Conservation (phyloP, 139 green algal genomes). For the Ettlia oleoabundans region DNA sequence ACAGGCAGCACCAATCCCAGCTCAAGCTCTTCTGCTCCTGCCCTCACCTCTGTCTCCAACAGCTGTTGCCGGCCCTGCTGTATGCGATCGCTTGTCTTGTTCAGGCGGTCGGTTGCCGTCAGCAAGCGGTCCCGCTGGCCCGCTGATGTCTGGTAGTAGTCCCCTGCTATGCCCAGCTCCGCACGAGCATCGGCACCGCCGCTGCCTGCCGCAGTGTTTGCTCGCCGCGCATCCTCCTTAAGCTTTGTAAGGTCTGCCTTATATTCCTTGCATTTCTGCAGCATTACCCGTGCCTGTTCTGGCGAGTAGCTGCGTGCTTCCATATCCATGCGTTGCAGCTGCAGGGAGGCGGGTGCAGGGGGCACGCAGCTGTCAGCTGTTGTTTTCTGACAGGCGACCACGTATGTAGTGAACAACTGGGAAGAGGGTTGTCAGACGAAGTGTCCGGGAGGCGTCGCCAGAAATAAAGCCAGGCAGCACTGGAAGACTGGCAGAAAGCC, state of each 20-base stretch:
- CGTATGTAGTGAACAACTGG: too few species aligned
- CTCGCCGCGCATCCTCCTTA: slow-evolving; percentile 50
- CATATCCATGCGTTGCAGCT: slow-evolving; percentile 97
- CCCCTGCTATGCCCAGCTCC: slow-evolving; percentile 82
- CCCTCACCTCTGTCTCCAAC: slow-evolving; percentile 82
- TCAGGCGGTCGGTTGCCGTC: slow-evolving; percentile 74
- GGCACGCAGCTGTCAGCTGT: too few species aligned
- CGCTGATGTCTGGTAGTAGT: slow-evolving; percentile 77
- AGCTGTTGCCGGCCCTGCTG: slow-evolving; percentile 82
- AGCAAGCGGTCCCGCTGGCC: slow-evolving; percentile 88
- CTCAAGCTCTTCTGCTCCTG: neutral
- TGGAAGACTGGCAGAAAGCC: neutral
- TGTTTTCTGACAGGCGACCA: too few species aligned
- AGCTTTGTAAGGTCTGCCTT: slow-evolving; percentile 84
- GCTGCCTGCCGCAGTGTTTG: neutral
- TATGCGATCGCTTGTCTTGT: slow-evolving; percentile 79
- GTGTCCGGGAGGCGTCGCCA: too few species aligned
- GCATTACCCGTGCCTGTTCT: slow-evolving; percentile 63
- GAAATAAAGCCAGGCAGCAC: neutral
- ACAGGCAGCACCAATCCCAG: too few species aligned
- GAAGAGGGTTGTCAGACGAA: too few species aligned
- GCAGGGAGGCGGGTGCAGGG: too few species aligned
- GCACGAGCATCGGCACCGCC: slow-evolving; percentile 44
- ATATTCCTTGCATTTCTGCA: slow-evolving; percentile 90
- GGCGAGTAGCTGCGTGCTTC: slow-evolving; percentile 86